Conservation (phyloP, 2,329 filamentous ascomycete species). For the Colletotrichum falcatum region DNA sequence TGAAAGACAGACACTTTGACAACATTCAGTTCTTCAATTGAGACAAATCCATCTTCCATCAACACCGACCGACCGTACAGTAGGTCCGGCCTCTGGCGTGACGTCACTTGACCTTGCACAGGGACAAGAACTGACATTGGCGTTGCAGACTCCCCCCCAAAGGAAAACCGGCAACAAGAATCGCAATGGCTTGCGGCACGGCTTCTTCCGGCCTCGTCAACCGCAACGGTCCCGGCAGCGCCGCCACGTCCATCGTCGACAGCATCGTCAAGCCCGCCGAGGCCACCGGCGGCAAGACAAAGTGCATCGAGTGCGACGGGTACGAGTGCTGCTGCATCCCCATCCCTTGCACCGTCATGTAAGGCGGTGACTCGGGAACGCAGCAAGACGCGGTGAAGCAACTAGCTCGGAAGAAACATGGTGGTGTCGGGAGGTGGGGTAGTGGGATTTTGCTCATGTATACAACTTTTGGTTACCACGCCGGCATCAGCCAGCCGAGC, state of each 20-base stretch:
- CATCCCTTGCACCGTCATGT: slow-evolving; percentile 64
- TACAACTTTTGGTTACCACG: background rate
- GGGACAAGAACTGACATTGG: background rate
- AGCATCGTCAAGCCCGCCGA: slow-evolving; percentile 63
- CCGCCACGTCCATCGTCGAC: slow-evolving; percentile 61
- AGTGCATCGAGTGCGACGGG: slow-evolving; percentile 63
- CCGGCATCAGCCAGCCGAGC: background rate
- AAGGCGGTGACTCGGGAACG: slow-evolving; percentile 33
- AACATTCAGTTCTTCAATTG: background rate
- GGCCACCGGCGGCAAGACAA: slow-evolving; percentile 56
- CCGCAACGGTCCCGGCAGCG: slow-evolving; percentile 61
- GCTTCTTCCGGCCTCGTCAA: slow-evolving; percentile 50
- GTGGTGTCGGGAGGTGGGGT: background rate
- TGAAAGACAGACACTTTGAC: background rate
- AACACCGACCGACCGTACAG: background rate
- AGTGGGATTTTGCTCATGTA: background rate
- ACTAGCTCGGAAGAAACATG: background rate
- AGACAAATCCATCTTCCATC: background rate
- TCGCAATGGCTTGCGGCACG: slow-evolving; percentile 51
- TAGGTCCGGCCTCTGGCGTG: background rate
- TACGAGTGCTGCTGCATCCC: slow-evolving; percentile 68
- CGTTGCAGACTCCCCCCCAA: background rate
- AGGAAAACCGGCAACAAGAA: background rate
- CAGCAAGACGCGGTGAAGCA: background rate
- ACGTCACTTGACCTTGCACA: slow-evolving; percentile 17